Conservation (phyloP, 2,329 filamentous ascomycete genomes). For the Curvularia sp. region DNA sequence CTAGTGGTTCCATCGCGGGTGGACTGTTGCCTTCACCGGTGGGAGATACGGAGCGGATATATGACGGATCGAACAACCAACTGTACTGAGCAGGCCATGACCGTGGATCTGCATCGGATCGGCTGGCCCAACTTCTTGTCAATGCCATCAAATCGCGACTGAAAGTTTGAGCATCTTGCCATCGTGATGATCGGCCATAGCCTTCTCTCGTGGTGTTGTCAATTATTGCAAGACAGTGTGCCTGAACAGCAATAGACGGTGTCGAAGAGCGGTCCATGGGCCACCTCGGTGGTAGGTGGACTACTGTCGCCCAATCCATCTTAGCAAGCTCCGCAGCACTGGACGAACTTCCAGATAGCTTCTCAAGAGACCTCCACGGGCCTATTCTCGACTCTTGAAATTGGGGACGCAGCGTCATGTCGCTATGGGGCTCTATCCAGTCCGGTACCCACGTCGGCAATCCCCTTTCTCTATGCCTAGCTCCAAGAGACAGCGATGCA, state of each 20-base stretch:
- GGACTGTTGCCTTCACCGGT: background rate
- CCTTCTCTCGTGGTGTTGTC: slow-evolving; percentile 6
- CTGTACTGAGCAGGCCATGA: slow-evolving; percentile 15
- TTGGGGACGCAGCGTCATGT: slow-evolving; percentile 12
- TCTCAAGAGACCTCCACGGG: slow-evolving; percentile 20
- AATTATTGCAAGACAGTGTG: slow-evolving; percentile 20
- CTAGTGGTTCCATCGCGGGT: background rate
- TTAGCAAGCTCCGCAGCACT: background rate
- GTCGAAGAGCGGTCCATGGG: background rate
- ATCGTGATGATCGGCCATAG: background rate
- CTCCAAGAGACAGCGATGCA: slow-evolving; percentile 10
- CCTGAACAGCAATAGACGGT: slow-evolving; percentile 10
- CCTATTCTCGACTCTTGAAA: slow-evolving; percentile 16
- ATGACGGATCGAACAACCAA: slow-evolving; percentile 15
- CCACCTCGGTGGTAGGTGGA: slow-evolving; percentile 12
- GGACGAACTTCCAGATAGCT: slow-evolving; percentile 4
- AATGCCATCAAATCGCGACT: slow-evolving; percentile 5
- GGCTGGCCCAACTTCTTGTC: background rate
- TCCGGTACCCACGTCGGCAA: slow-evolving; percentile 23
- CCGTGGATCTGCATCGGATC: background rate
- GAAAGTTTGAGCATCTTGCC: slow-evolving; percentile 11
- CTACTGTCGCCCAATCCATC: slow-evolving; percentile 11
- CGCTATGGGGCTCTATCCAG: slow-evolving; percentile 12
- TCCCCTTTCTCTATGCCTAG: background rate
- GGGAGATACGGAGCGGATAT: background rate